Percentiles rank a stretch among this genome's conserved stretches.
Conservation (phyloP, 495 filamentous ascomycete genomes). For the Haplographium delicatum region DNA sequence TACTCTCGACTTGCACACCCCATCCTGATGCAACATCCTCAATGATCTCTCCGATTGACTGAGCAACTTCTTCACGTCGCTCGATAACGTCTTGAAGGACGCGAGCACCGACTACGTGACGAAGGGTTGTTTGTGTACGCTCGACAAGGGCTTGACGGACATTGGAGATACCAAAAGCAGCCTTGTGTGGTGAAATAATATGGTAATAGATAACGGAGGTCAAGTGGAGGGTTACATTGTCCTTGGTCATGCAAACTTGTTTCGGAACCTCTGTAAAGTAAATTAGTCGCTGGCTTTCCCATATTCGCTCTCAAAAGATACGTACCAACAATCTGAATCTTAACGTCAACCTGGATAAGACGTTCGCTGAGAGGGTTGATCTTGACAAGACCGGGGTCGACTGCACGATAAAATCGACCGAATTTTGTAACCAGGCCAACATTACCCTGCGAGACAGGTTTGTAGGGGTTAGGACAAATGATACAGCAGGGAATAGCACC, state of each 20-base stretch:
- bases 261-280: constrained; percentile 70
- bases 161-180: constrained; percentile 94
- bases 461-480: constrained; percentile 93
- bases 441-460: constrained; percentile 85
- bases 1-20: constrained; percentile 94
- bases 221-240: constrained; percentile 90
- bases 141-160: constrained; percentile 92
- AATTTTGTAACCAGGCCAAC: constrained; percentile 95
- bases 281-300: constrained; percentile 9
- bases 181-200: constrained; percentile 91
- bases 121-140: constrained; percentile 95
- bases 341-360: constrained; percentile 91
- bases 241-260: constrained; percentile 99
- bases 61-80: constrained; percentile 93
- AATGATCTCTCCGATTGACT: constrained; percentile 94
- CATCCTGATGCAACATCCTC: constrained; percentile 91
- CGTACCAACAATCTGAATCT: constrained; percentile 91
- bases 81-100: constrained; percentile 98
- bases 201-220: constrained; percentile 99
- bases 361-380: constrained; percentile 94
- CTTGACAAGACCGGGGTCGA: constrained; percentile 96
- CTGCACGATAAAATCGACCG: constrained; percentile 91
- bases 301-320: constrained; percentile 11
- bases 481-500: constrained; percentile 93
- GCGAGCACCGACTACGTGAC: constrained; percentile 93